These are phyloP conservation scores for Backusella liffmaniae DNA, from an alignment of 192 early-diverging fungal genomes.

Conservation along the genomic window DNA sequence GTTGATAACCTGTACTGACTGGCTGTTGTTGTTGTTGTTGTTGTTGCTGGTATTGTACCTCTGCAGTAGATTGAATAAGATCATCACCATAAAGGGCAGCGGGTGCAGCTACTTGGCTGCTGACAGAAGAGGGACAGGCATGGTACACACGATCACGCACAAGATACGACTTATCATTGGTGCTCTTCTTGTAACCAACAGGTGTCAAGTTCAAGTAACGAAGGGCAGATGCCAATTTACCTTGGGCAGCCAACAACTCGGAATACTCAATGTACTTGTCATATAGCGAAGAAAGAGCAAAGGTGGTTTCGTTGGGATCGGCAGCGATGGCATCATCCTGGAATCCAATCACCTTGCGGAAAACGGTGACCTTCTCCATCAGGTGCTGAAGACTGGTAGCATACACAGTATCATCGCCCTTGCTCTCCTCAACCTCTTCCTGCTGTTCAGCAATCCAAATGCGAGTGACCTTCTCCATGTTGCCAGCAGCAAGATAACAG, in stretches of 20 bases:
- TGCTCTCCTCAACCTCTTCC: slow-evolving; percentile 40
- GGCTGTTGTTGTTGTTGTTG: not conserved
- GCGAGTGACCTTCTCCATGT: slow-evolving; percentile 75
- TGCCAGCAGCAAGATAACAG: slow-evolving; percentile 82
- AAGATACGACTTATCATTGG: slow-evolving; percentile 53
- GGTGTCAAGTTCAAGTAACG: slow-evolving; percentile 81
- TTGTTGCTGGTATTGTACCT: not conserved
- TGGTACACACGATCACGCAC: slow-evolving; percentile 74
- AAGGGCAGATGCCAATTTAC: slow-evolving; percentile 71
- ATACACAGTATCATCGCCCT: slow-evolving; percentile 3
- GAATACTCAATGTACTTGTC: slow-evolving; percentile 89
- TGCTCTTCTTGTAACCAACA: slow-evolving; percentile 51
- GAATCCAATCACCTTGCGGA: slow-evolving; percentile 90
- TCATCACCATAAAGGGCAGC: slow-evolving; percentile 7
- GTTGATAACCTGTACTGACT: not conserved
- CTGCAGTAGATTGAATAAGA: slow-evolving; percentile 29
- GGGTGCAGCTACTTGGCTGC: not conserved
- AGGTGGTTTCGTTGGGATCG: slow-evolving; percentile 30
- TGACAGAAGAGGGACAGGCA: slow-evolving; percentile 18
- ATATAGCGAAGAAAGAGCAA: slow-evolving; percentile 59
- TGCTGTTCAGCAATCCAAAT: slow-evolving; percentile 77
- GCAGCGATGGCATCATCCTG: slow-evolving; percentile 68
- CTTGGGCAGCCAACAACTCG: slow-evolving; percentile 69
- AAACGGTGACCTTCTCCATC: slow-evolving; percentile 91
- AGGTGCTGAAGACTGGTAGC: slow-evolving; percentile 67